phyloP scores from a whole-genome alignment of 1,284 basidiomycete species.

The Ganoderma multipileum region DNA sequence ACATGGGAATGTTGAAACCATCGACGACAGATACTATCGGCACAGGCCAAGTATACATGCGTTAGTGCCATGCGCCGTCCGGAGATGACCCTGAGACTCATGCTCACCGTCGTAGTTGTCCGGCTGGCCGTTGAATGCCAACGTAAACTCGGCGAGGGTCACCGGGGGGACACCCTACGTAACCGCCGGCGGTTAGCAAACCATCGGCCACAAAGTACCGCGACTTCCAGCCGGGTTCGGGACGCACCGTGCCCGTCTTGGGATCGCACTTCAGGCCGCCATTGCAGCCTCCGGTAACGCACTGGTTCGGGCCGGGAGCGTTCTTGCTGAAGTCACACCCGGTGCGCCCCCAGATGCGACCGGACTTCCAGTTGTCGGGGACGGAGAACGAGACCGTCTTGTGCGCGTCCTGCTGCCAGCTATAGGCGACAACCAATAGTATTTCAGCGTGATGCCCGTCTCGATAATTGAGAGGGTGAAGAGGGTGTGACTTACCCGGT shows the following conservation, averaged over 20 bases:
- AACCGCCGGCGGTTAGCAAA: not conserved
- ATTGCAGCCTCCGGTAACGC: constrained; percentile 52
- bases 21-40: constrained; percentile 39
- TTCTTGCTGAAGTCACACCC: constrained; percentile 45
- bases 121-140: constrained; percentile 38
- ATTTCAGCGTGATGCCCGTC: not conserved
- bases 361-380: constrained; percentile 43
- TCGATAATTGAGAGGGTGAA: not conserved
- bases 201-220: not conserved
- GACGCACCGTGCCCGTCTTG: constrained; percentile 44
- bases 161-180: constrained; percentile 52
- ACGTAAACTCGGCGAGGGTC: constrained; percentile 53
- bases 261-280: constrained; percentile 53
- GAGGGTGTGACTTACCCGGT: constrained; percentile 35
- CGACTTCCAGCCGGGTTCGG: not conserved
- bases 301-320: constrained; percentile 48
- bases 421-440: not conserved
- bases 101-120: constrained; percentile 52
- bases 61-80: not conserved
- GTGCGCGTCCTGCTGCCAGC: constrained; percentile 26
- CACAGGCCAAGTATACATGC: not conserved
- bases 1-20: constrained; percentile 60
- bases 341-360: constrained; percentile 48
- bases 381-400: constrained; percentile 36
- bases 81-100: not conserved